Conservation (phyloP, 257 asterid genomes). For the Solanum peruvianum region DNA sequence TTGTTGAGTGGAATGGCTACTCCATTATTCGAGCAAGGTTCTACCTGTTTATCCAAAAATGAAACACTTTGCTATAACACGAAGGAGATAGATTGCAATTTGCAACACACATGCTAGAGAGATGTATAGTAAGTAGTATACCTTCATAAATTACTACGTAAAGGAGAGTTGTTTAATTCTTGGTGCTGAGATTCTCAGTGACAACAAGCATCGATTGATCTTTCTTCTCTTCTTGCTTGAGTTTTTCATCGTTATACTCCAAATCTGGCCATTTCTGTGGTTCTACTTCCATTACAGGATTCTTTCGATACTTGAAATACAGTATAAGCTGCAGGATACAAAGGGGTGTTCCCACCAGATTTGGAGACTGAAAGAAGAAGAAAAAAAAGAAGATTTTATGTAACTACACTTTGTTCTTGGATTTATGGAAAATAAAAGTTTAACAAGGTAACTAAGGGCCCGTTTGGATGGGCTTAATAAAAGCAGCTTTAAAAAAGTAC, state of each 20-base stretch:
- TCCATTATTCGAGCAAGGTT: background rate
- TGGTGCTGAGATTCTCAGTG: background rate
- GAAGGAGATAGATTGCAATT: background rate
- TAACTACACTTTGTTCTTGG: background rate
- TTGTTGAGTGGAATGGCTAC: background rate
- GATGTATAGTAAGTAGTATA: background rate
- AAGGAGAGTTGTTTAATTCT: background rate
- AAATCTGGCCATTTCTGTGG: conserved; percentile 33
- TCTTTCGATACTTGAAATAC: conserved; percentile 52
- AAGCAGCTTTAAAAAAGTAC: no score
- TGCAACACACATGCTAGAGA: background rate
- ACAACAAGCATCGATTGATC: background rate
- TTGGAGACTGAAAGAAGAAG: conserved; percentile 42
- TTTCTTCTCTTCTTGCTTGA: background rate
- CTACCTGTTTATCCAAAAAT: background rate
- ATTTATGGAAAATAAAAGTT: background rate
- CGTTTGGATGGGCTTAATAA: no score
- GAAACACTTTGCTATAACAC: background rate
- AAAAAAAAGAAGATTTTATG: background rate
- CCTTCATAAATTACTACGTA: background rate
- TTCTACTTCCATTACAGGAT: conserved; percentile 1
- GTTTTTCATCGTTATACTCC: background rate
- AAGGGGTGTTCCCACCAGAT: conserved; percentile 60
- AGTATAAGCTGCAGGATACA: conserved; percentile 62
- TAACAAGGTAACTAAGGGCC: background rate